A percentile compares a stretch with the other conserved stretches of the same genome.
Conservation (phyloP, 2,329 filamentous ascomycete species). For the Colletotrichum eleusines region DNA sequence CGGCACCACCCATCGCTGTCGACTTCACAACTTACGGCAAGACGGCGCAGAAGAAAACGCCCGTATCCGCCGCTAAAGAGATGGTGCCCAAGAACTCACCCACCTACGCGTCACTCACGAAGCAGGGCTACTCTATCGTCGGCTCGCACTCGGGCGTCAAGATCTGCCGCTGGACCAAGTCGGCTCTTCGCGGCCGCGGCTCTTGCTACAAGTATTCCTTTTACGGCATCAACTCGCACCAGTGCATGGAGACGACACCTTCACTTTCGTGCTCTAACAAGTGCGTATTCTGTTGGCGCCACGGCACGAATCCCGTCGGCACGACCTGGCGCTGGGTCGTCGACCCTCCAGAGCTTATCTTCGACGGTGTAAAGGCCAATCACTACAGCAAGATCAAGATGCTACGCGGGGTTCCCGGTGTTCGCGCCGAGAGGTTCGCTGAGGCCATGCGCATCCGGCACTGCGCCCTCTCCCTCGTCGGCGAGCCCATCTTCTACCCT, state of each 20-base stretch:
- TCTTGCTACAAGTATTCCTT: slow-evolving; percentile 99
- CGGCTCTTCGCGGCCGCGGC: slow-evolving; percentile 89
- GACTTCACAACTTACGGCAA: slow-evolving; percentile 85
- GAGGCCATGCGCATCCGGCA: slow-evolving; percentile 95
- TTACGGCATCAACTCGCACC: slow-evolving; percentile 95
- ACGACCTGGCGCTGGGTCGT: slow-evolving; percentile 98
- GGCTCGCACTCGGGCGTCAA: slow-evolving; percentile 97
- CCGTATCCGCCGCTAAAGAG: slow-evolving; percentile 73
- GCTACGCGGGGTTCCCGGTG: slow-evolving; percentile 92
- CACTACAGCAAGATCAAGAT: slow-evolving; percentile 99
- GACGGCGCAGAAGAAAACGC: slow-evolving; percentile 58
- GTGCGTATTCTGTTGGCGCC: slow-evolving; percentile 98
- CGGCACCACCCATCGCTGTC: slow-evolving; percentile 71
- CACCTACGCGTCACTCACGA: slow-evolving; percentile 89
- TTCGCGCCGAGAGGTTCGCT: slow-evolving; percentile 89
- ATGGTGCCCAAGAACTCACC: slow-evolving; percentile 96
- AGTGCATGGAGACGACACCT: slow-evolving; percentile 98
- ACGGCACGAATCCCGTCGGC: slow-evolving; percentile 96
- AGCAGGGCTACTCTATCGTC: slow-evolving; percentile 96
- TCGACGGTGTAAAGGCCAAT: slow-evolving; percentile 87
- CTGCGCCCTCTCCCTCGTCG: slow-evolving; percentile 91
- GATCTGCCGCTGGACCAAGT: slow-evolving; percentile 99
- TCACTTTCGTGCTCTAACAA: slow-evolving; percentile 98
- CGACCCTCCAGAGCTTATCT: slow-evolving; percentile 90
- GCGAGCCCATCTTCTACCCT: slow-evolving; percentile 98